Conservation (phyloP, 306 rosid species). For the Citrullus amarus region DNA sequence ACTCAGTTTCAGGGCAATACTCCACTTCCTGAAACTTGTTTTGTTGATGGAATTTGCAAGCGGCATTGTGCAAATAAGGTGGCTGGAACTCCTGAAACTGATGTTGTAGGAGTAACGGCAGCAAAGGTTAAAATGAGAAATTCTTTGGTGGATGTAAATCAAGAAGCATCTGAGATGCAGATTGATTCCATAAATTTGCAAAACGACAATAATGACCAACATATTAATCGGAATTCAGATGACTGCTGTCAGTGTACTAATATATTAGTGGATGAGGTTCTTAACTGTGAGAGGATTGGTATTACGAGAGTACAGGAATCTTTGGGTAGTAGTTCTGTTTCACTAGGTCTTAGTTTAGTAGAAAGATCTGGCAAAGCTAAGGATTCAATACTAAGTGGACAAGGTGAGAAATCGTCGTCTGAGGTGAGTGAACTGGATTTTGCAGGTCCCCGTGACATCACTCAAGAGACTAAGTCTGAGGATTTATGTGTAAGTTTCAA, state of each 20-base stretch:
- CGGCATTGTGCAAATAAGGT: conserved; percentile 18
- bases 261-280: conserved; percentile 24
- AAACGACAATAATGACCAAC: conserved; percentile 20
- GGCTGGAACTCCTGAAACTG: conserved; percentile 14
- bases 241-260: conserved; percentile 6
- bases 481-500: conserved; percentile 20
- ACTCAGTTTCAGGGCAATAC: conserved; percentile 19
- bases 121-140: conserved; percentile 18
- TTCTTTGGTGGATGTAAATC: conserved; percentile 20
- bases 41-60: conserved; percentile 16
- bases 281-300: conserved; percentile 12
- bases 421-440: conserved; percentile 28
- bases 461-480: conserved; percentile 21
- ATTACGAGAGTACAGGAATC: conserved; percentile 20
- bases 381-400: conserved; percentile 22
- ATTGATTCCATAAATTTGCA: conserved; percentile 19
- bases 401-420: conserved; percentile 20
- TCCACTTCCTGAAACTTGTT: conserved; percentile 20
- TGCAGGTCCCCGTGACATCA: conserved; percentile 24
- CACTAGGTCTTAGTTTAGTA: conserved; percentile 25
- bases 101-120: conserved; percentile 18
- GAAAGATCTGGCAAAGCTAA: conserved; percentile 19
- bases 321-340: conserved; percentile 15
- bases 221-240: conserved; percentile 21
- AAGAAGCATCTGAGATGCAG: conserved; percentile 22